Evolutionary conservation across 2,329 filamentous ascomycete genomes (phyloP).

Genomic region (Verticillium nubilum): DNA sequence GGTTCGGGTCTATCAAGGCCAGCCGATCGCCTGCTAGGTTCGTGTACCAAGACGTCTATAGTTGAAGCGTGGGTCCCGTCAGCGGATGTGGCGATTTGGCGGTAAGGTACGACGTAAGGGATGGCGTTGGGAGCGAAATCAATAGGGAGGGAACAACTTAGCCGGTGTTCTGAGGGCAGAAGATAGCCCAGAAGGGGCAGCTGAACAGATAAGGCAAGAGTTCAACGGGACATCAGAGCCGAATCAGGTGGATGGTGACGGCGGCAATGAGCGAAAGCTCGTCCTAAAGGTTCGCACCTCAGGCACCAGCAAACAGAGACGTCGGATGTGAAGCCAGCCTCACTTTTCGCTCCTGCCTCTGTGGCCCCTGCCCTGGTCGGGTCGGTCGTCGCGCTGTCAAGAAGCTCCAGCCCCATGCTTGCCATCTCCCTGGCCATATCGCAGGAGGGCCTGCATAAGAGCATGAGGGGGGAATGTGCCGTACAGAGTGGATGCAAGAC

Average conservation of each 20-base stretch:
- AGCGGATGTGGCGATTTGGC: not conserved
- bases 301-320: not conserved
- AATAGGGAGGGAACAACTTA: not conserved
- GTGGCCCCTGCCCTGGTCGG: not conserved
- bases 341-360: not conserved
- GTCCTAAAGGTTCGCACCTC: not conserved
- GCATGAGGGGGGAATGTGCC: not conserved
- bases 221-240: not conserved
- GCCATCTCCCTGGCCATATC: not conserved
- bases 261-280: not conserved
- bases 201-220: not conserved
- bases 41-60: not conserved
- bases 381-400: not conserved
- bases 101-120: not conserved
- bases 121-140: not conserved
- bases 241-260: not conserved
- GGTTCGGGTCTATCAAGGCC: not conserved
- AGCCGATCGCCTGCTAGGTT: not conserved
- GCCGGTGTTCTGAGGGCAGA: not conserved
- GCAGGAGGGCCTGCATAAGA: not conserved
- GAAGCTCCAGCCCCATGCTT: not conserved
- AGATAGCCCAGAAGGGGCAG: not conserved
- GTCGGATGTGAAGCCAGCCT: not conserved
- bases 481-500: not conserved
- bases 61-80: not conserved